Base-by-base conservation (phyloP, 768 basidiomycete genomes). In the Xerocomellus chrysenteron region DNA sequence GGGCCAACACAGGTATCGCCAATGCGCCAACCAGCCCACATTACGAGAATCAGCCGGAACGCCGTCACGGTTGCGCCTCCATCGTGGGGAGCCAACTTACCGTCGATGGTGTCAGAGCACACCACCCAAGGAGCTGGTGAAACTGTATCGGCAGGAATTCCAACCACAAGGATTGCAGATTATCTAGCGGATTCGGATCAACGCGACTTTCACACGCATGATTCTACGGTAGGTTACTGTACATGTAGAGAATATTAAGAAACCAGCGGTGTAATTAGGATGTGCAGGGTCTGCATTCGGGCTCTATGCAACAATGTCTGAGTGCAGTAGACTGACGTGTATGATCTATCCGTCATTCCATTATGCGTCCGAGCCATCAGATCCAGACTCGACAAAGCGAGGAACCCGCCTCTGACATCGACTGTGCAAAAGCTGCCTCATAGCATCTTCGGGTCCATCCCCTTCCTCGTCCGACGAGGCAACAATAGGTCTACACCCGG, bases 381-480 rank as follows among this genome's bases (percentile, higher is more conserved):
- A 21, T 21, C 21, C 21, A 21, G 65, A 70, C 47, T 61, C 59
- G 50, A 72, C 26, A 14, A 58, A 44, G 3, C 35, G 45, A 9
- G 13, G 41, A n/a, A 2, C 52, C 2, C 50, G n/a, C 54, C 54
- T 49, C 19, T 7, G 41, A 19, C 19, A 43, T 28, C 9, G 24
- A 6, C 21, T n/a, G 19, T 17, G 48, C 35, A 14, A 45, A 32
- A n/a, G 17, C 24, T 35, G 49, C 53, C 28, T 17, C 19, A 30
- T 2, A 3, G 33, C 54, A 2, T 55, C 52, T 2, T 57, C 65
- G 5, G 13, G 9, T 32, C 43, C 65, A 43, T 50, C 56, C 4
- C 1, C 39, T 14, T 65, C 71, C 28, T 61, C 64, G 39, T 65
- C 67, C 2, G 68, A 68, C 35, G 59, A 62, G 33, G 56, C 21